These are phyloP conservation scores for Tolypocladium tundrense DNA, from an alignment of 2,329 filamentous ascomycete species.

Conservation along the genomic window DNA sequence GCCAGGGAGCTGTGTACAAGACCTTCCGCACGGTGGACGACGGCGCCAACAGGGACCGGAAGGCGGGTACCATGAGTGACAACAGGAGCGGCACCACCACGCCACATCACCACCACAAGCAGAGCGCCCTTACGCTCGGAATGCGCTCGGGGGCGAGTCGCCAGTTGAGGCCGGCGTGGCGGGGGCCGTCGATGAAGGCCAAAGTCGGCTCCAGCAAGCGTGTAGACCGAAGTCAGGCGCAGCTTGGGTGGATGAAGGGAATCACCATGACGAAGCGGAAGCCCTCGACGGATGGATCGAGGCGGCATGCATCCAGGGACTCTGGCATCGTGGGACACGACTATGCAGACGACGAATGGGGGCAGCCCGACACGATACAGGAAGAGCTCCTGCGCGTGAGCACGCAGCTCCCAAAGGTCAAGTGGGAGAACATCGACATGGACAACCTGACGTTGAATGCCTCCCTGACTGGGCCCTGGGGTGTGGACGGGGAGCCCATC, in stretches of 20 bases:
- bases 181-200: conserved; percentile 49
- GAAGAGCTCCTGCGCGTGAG: conserved; percentile 56
- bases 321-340: conserved; percentile 39
- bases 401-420: conserved; percentile 51
- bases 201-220: conserved; percentile 31
- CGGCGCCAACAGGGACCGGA: conserved; percentile 44
- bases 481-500: conserved; percentile 42
- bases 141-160: conserved; percentile 27
- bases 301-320: conserved; percentile 41
- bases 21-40: conserved; percentile 70
- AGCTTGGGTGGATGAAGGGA: conserved; percentile 61
- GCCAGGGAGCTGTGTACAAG: conserved; percentile 76
- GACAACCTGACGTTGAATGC: conserved; percentile 47
- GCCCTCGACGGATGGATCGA: conserved; percentile 24
- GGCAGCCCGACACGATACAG: conserved; percentile 50
- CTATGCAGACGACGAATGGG: conserved; percentile 47
- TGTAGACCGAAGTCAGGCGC: conserved; percentile 38
- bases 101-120: conserved; percentile 29
- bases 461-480: conserved; percentile 58
- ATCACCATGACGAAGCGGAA: conserved; percentile 53
- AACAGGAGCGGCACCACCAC: conserved; percentile 36
- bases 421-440: conserved; percentile 55
- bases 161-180: conserved; percentile 33
- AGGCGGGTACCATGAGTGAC: conserved; percentile 51
- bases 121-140: conserved; percentile 32